Evolutionary conservation across 2,329 filamentous ascomycete genomes (phyloP).

Genomic region (Fonsecaea nubica): DNA sequence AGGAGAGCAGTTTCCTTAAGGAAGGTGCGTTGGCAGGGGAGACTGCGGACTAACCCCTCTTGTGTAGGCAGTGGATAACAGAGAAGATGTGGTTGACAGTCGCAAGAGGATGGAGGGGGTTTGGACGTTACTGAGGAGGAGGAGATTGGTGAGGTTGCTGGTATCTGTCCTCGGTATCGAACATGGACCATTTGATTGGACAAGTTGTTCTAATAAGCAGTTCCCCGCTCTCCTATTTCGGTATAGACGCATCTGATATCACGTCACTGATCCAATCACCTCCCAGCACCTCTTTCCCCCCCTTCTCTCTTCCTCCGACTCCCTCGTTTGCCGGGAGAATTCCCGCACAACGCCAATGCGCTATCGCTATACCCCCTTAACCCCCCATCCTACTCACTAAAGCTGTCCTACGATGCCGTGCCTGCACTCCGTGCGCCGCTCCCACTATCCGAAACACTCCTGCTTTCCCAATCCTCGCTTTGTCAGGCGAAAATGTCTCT

Average conservation of each 20-base stretch:
- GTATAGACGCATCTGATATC: not conserved
- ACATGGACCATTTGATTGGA: too few relatives aligned
- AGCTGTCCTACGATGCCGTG: not conserved
- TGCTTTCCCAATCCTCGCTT: not conserved
- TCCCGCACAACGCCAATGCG: not conserved
- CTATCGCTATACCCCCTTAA: not conserved
- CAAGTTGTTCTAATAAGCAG: slow-evolving; percentile 2
- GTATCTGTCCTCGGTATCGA: not conserved
- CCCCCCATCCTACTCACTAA: not conserved
- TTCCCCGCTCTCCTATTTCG: not conserved
- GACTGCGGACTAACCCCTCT: not conserved
- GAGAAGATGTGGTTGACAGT: not conserved
- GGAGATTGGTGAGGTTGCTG: not conserved
- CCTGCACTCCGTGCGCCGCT: not conserved
- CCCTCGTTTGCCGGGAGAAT: not conserved
- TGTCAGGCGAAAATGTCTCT: not conserved
- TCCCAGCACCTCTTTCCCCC: not conserved
- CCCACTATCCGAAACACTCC: not conserved
- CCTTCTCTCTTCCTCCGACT: not conserved
- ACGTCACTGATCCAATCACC: slow-evolving; percentile 3
- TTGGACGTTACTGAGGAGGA: not conserved
- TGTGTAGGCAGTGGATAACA: not conserved
- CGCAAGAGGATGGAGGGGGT: not conserved
- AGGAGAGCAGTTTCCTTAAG: not conserved
- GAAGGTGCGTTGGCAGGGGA: not conserved